Percentiles rank a stretch among this genome's conserved stretches.
phyloP scores from a whole-genome alignment of 2,329 filamentous ascomycete genomes.

The Fusarium anthophilum region DNA sequence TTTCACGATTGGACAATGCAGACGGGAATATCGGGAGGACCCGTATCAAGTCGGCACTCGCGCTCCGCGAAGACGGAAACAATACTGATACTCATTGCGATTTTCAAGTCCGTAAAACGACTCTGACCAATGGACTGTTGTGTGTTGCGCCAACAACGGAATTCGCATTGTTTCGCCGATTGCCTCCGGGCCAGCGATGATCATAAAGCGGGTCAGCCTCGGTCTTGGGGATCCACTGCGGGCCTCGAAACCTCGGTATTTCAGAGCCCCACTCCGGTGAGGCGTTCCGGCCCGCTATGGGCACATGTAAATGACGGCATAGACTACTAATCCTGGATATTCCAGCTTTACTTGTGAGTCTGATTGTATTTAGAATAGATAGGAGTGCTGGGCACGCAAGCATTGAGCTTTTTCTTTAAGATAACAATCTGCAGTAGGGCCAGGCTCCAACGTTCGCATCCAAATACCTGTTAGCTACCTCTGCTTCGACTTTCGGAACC shows the following conservation, averaged over 20 bases:
- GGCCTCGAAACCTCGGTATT: constrained; percentile 3
- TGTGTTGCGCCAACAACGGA: not conserved
- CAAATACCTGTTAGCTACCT: not conserved
- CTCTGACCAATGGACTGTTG: not conserved
- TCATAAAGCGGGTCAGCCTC: not conserved
- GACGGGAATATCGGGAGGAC: not conserved
- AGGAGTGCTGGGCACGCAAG: too few relatives aligned
- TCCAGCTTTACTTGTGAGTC: too few relatives aligned
- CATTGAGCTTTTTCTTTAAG: not conserved
- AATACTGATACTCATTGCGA: too few relatives aligned
- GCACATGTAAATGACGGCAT: not conserved
- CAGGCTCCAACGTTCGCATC: not conserved
- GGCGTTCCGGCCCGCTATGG: not conserved
- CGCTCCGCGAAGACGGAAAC: not conserved
- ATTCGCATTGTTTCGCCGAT: not conserved
- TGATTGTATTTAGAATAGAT: too few relatives aligned
- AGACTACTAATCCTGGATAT: not conserved
- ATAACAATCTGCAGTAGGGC: not conserved
- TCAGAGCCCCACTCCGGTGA: not conserved
- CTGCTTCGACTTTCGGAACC: too few relatives aligned
- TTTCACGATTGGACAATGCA: not conserved
- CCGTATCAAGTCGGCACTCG: not conserved
- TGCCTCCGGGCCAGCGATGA: not conserved
- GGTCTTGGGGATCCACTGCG: not conserved
- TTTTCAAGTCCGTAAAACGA: too few relatives aligned